Evolutionary conservation across 306 rosid genomes (phyloP).

Genomic region (Datisca glomerata): DNA sequence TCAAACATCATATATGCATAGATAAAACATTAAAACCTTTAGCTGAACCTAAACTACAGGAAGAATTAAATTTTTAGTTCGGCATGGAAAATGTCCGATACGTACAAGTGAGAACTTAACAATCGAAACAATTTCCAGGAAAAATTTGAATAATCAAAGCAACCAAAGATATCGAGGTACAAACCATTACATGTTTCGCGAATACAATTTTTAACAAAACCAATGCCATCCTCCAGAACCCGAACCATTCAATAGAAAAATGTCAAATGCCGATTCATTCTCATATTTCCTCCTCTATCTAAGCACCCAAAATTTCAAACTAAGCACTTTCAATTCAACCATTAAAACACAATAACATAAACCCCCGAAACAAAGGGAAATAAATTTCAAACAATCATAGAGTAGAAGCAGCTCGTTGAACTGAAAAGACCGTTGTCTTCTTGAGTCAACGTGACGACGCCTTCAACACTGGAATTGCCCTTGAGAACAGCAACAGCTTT

Average conservation of each 20-base stretch:
- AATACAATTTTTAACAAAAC: background rate
- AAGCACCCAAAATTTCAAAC: background rate
- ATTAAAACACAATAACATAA: background rate
- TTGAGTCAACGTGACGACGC: conserved; percentile 53
- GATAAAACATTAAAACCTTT: too few species aligned
- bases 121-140: too few species aligned
- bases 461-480: conserved; percentile 51
- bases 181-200: too few species aligned
- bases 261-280: background rate
- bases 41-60: too few species aligned
- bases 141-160: too few species aligned
- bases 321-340: background rate
- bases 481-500: conserved; percentile 69
- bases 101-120: too few species aligned
- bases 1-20: too few species aligned
- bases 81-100: too few species aligned
- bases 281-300: background rate
- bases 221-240: background rate
- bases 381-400: background rate
- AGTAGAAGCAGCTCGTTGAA: background rate
- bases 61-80: too few species aligned
- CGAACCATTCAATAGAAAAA: background rate
- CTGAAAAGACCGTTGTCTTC: conserved; percentile 39
- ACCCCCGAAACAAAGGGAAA: background rate
- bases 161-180: too few species aligned